Percentiles rank a stretch among this genome's conserved stretches.
Evolutionary conservation across 2,329 filamentous ascomycete species (phyloP).

Genomic region (Diaporthe destruens): DNA sequence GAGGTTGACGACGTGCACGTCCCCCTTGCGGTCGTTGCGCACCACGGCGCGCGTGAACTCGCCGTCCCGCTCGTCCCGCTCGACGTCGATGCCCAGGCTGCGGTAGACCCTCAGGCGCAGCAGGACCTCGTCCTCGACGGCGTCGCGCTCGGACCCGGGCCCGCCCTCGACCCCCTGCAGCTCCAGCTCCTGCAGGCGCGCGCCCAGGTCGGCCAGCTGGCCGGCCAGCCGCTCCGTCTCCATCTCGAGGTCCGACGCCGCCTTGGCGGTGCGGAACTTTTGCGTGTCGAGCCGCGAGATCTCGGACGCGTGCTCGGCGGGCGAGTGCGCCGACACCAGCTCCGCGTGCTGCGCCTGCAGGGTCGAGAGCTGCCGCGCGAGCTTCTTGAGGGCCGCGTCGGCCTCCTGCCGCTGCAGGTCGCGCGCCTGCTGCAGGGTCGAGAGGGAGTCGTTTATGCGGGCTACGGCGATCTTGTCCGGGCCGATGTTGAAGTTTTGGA

Average conservation of each 20-base stretch:
- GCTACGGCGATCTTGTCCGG: conserved; percentile 87
- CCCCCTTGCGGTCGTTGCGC: conserved; percentile 85
- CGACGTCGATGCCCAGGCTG: conserved; percentile 89
- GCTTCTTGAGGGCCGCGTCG: conserved; percentile 75
- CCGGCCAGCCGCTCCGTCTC: conserved; percentile 92
- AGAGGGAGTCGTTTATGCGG: conserved; percentile 86
- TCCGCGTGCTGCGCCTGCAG: conserved; percentile 83
- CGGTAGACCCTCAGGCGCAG: conserved; percentile 92
- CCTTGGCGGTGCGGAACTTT: conserved; percentile 95
- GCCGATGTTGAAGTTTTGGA: conserved; percentile 93
- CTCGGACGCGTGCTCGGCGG: conserved; percentile 82
- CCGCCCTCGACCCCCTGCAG: conserved; percentile 85
- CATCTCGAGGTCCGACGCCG: conserved; percentile 88
- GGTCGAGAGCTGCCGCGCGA: conserved; percentile 81
- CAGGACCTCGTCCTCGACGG: conserved; percentile 73
- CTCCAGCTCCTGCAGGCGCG: conserved; percentile 84
- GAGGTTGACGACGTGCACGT: conserved; percentile 95
- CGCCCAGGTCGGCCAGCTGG: conserved; percentile 80
- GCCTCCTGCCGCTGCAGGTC: conserved; percentile 80
- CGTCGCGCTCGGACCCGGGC: conserved; percentile 54
- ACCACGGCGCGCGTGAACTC: conserved; percentile 90
- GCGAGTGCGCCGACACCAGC: conserved; percentile 79
- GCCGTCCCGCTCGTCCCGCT: conserved; percentile 78
- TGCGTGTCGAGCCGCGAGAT: conserved; percentile 91
- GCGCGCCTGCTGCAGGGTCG: conserved; percentile 86